phyloP scores from a whole-genome alignment of 2,329 filamentous ascomycete genomes.

The Pseudogymnoascus sp. region DNA sequence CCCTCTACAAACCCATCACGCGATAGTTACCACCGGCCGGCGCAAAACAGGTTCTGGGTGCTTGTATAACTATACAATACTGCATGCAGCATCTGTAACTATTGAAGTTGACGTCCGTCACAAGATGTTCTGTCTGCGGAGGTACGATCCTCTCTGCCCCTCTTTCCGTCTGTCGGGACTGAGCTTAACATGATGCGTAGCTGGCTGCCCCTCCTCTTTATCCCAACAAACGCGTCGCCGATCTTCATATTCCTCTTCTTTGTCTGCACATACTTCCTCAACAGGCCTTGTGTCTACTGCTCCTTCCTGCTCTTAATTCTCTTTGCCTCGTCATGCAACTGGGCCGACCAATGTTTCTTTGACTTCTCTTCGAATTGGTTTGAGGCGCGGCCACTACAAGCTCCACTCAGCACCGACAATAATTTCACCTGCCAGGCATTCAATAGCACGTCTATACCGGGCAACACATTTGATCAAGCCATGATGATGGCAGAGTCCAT shows the following conservation, averaged over 20 bases:
- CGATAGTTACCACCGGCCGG: not conserved
- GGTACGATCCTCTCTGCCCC: constrained; percentile 32
- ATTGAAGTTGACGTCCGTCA: not conserved
- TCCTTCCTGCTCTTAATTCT: constrained; percentile 91
- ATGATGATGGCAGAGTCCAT: constrained; percentile 35
- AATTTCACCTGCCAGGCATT: constrained; percentile 19
- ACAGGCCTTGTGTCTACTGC: constrained; percentile 96
- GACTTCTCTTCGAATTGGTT: constrained; percentile 91
- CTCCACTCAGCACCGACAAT: constrained; percentile 16
- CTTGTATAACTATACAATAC: not conserved
- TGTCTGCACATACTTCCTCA: constrained; percentile 88
- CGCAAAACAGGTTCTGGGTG: not conserved
- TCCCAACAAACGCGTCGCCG: constrained; percentile 76
- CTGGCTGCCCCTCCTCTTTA: constrained; percentile 81
- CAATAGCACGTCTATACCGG: constrained; percentile 22
- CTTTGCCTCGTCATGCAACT: constrained; percentile 83
- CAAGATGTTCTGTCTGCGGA: constrained; percentile 54
- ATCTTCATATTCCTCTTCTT: constrained; percentile 84
- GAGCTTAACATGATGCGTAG: constrained; percentile 34
- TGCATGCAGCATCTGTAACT: not conserved
- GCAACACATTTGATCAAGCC: constrained; percentile 30
- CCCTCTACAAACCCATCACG: not conserved
- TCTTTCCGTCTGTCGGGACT: constrained; percentile 4
- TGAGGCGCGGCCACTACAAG: constrained; percentile 51
- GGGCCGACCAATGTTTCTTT: constrained; percentile 85